These are phyloP conservation scores for Hymenoscyphus infarciens DNA, from an alignment of 2,329 filamentous ascomycete genomes.

Conservation along the genomic window DNA sequence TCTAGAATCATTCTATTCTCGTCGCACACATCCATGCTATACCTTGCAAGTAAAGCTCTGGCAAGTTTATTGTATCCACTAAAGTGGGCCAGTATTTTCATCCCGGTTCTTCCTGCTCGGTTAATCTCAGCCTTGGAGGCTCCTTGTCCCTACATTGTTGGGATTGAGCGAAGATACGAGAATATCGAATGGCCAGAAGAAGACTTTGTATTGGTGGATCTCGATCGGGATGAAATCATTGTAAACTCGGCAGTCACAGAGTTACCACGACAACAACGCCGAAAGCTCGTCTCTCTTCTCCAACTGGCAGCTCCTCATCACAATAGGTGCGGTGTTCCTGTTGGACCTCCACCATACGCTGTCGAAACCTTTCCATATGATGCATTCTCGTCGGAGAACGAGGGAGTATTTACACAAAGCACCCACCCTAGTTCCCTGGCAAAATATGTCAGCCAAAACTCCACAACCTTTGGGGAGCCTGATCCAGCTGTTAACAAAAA, in stretches of 20 bases:
- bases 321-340: conserved; percentile 76
- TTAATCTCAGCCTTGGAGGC: conserved; percentile 89
- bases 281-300: conserved; percentile 83
- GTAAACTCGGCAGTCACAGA: conserved; percentile 73
- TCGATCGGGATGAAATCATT: conserved; percentile 88
- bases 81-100: conserved; percentile 91
- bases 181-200: conserved; percentile 84
- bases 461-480: conserved; percentile 74
- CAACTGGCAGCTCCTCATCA: conserved; percentile 90
- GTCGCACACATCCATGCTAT: conserved; percentile 93
- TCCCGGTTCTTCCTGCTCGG: conserved; percentile 83
- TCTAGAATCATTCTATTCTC: conserved; percentile 95
- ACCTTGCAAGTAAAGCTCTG: conserved; percentile 86
- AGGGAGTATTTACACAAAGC: conserved; percentile 71
- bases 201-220: conserved; percentile 90
- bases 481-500: conserved; percentile 44
- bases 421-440: conserved; percentile 70
- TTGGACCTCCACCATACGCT: conserved; percentile 89
- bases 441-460: conserved; percentile 86
- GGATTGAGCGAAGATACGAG: conserved; percentile 89
- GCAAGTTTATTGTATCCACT: conserved; percentile 83
- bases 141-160: conserved; percentile 94
- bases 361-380: conserved; percentile 91
- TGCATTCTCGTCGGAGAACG: conserved; percentile 82
- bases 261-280: conserved; percentile 81